Base-by-base conservation (phyloP, 129 eudicot species). In the Rutidosis leptorrhynchoides region DNA sequence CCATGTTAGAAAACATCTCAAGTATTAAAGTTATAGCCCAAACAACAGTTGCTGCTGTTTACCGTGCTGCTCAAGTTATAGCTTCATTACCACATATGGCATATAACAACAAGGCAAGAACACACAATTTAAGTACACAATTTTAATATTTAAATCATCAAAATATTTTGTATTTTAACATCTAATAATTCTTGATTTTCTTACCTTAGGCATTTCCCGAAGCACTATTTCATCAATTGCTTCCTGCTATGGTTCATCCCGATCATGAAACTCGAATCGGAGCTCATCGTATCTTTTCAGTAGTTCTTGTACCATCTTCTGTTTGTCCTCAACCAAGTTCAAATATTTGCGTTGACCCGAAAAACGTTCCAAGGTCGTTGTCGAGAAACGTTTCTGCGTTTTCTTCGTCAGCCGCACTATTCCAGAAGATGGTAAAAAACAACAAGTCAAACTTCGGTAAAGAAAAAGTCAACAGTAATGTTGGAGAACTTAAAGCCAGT, bases 261-360 rank as follows among this genome's bases (percentile, higher is more conserved):
- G 95, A 87, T 49, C 74, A 63, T 60, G 87, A 87, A 60, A 87
- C 85, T 69, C 79, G 95, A 69, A 62, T 87, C 45, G 95, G 83
- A 37, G 90, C 87, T 51, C 95, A 87, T 63, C 85, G 90, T 72
- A 79, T 87, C 62, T 87, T 87, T 67, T 81, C 95, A 0, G 84
- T 87, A 74, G 95, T 87, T 58, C 90, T 87, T 68, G 89, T 87
- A 21, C 95, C 95, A 54, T 83, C 95, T 29, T 87, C 95, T 57
- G 90, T 83, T 68, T 83, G 83, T 73, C 90, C 95, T 76, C 76
- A 30, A 59, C 56, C 84, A 55, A 51, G 65, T 56, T 48, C 82
- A 52, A 48, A 42, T 17, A 43, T 53, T 29, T 64, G 19, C 14
- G 14, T 21, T 48, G 63, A 62, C 48, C 37, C 80, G 56, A 75